Evolutionary conservation across 352 stramenopile species (phyloP).

Genomic region (Phytophthora tubulina): DNA sequence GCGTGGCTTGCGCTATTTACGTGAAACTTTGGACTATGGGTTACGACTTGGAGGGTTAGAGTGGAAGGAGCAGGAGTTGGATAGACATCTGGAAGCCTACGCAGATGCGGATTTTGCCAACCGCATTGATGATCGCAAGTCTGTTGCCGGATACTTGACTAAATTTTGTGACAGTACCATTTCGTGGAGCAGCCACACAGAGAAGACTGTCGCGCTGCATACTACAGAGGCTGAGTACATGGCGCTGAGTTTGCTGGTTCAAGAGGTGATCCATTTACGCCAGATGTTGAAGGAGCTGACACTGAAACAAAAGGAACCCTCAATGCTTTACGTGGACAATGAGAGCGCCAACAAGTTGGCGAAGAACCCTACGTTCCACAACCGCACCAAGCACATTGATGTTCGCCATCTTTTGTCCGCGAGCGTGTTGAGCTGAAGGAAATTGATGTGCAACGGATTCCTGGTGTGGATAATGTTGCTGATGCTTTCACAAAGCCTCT

Average conservation of each 20-base stretch:
- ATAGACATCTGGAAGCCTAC: slow-evolving; percentile 15
- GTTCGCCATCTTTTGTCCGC: slow-evolving; percentile 29
- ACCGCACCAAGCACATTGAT: slow-evolving; percentile 37
- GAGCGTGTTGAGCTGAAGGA: slow-evolving; percentile 24
- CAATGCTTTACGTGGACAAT: slow-evolving; percentile 33
- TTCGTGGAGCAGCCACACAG: slow-evolving; percentile 33
- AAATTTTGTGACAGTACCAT: slow-evolving; percentile 25
- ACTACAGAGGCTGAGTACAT: slow-evolving; percentile 15
- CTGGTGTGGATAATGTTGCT: slow-evolving; percentile 33
- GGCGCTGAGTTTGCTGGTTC: slow-evolving; percentile 15
- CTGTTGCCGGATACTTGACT: slow-evolving; percentile 31
- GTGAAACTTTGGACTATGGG: slow-evolving; percentile 14
- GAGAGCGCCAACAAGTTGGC: slow-evolving; percentile 32
- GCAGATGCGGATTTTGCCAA: slow-evolving; percentile 36
- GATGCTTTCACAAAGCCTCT: slow-evolving; percentile 38
- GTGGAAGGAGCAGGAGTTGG: slow-evolving; percentile 5
- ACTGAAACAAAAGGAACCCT: slow-evolving; percentile 12
- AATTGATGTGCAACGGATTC: slow-evolving; percentile 28
- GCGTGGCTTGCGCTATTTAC: slow-evolving; percentile 17
- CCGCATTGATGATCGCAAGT: slow-evolving; percentile 32
- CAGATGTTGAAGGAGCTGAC: slow-evolving; percentile 35
- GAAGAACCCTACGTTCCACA: slow-evolving; percentile 32
- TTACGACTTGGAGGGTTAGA: slow-evolving; percentile 6
- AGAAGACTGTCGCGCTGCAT: slow-evolving; percentile 28
- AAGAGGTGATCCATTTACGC: slow-evolving; percentile 36